These are phyloP conservation scores for Rosa lucieae DNA, from an alignment of 306 rosid genomes.

Conservation along the genomic window DNA sequence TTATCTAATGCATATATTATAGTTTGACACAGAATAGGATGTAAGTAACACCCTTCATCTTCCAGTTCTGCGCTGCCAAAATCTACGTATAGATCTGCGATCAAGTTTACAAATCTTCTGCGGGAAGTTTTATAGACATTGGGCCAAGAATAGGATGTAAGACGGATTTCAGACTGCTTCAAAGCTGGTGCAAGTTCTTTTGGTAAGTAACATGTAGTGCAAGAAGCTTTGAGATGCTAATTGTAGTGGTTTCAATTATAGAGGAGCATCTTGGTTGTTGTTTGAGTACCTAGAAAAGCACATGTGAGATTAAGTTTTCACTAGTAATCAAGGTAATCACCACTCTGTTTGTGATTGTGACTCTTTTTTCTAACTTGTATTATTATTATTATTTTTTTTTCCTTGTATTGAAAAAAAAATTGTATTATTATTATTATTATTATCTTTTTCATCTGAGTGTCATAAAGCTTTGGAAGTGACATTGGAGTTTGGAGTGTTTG, in stretches of 20 bases:
- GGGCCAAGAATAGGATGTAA: background rate
- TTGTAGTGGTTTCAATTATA: slow-evolving; percentile 2
- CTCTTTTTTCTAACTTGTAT: background rate
- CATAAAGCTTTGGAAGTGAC: background rate
- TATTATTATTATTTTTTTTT: background rate
- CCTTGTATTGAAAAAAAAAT: no score
- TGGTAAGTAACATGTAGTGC: background rate
- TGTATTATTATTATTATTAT: background rate
- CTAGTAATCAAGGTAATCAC: background rate
- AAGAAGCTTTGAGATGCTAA: background rate
- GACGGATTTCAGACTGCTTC: background rate
- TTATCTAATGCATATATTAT: slow-evolving; percentile 23
- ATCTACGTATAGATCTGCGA: background rate
- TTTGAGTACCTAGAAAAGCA: slow-evolving; percentile 20
- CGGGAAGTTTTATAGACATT: background rate
- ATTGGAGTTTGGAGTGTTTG: background rate
- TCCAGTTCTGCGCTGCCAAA: background rate
- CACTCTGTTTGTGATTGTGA: background rate
- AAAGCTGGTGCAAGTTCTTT: background rate
- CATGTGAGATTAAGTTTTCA: slow-evolving; percentile 16
- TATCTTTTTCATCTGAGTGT: background rate
- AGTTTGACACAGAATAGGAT: background rate
- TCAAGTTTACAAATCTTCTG: background rate
- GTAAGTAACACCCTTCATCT: background rate
- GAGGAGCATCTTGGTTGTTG: slow-evolving; percentile 22